Evolutionary conservation across 495 filamentous ascomycete genomes (phyloP), one percentile per base, ranked within the genome.

Genomic region (Friedmanniomyces simplex): DNA sequence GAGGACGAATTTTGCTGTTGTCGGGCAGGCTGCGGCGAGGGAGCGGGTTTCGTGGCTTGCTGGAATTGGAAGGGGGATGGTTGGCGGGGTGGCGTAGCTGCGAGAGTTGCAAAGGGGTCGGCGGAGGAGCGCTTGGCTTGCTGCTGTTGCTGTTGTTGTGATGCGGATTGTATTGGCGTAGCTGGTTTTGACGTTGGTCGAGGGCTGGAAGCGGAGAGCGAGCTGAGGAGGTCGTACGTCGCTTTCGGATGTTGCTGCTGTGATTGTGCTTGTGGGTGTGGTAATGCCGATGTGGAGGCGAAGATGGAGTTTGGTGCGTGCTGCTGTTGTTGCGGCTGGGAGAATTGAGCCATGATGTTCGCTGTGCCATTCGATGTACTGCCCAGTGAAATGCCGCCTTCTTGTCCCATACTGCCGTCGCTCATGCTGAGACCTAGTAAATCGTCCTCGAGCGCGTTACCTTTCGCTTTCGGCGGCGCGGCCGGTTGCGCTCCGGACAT

Each of bases 331-430:
- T 8, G 59, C 50, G 60, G 52, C 46, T 66, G 63, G 1, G 45
- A n/a, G 49, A 60, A 66, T 25, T 63, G 60, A 26, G 58, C 49
- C 55, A 62, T 61, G 43, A 62, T 60, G 30, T 66, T 26, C 20
- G 51, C 45, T 16, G 50, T 48, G 26, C 52, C 60, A 36, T 52
- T 63, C 25, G 61, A 55, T 47, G 63, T 54, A 24, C 61, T 84
- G 21, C 91, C 90, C 30, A 98, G 79, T 8, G 89, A 85, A 60
- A 98, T 96, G 20, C 87, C 85, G 45, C 91, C 91, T 12, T 80
- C 79, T 60, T 86, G 82, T 11, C 84, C 83, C 59, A 80, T 91
- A 25, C 64, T 70, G 48, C 74, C 72, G 47, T 83, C 81, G 54
- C 80, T 76, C 57, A 89, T 77, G 18, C 82, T 86, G 12, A 89